Conservation (phyloP, 2,329 filamentous ascomycete species). For the Cladosporium sp. region DNA sequence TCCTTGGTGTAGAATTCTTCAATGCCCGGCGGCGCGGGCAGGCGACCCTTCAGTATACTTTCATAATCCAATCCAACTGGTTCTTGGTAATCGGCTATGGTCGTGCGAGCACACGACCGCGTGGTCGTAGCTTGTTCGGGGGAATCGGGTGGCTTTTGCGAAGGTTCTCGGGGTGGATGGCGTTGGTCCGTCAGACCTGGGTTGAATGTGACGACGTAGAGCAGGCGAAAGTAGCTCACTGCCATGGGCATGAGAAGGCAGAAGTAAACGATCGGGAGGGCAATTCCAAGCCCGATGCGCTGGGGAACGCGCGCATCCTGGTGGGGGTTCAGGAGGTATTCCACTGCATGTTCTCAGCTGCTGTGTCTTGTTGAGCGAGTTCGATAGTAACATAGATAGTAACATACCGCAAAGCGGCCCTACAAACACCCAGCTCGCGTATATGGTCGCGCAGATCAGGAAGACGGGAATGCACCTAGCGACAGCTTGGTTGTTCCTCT, state of each 20-base stretch:
- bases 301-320: conserved; percentile 22
- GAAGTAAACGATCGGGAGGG: conserved; percentile 67
- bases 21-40: conserved; percentile 59
- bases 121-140: conserved; percentile 11
- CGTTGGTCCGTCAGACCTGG: conserved; percentile 69
- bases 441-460: conserved; percentile 24
- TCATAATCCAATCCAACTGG: conserved; percentile 22
- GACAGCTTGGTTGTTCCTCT: conserved; percentile 11
- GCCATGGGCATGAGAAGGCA: conserved; percentile 63
- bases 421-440: conserved; percentile 26
- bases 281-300: conserved; percentile 55
- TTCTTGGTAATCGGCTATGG: conserved; percentile 16
- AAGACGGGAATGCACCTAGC: conserved; percentile 25
- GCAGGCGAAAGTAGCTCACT: conserved; percentile 63
- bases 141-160: conserved; percentile 5
- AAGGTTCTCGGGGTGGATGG: conserved; percentile 26
- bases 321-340: conserved; percentile 58
- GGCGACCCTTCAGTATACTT: conserved; percentile 20
- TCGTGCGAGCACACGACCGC: conserved; percentile 18
- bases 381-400: neutral
- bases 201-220: conserved; percentile 60
- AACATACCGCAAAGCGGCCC: conserved; percentile 21
- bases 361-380: neutral
- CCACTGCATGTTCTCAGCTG: conserved; percentile 44
- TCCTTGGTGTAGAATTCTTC: conserved; percentile 76